Base-by-base conservation (phyloP, 345 rosid species). In the Citrus trifoliata region DNA sequence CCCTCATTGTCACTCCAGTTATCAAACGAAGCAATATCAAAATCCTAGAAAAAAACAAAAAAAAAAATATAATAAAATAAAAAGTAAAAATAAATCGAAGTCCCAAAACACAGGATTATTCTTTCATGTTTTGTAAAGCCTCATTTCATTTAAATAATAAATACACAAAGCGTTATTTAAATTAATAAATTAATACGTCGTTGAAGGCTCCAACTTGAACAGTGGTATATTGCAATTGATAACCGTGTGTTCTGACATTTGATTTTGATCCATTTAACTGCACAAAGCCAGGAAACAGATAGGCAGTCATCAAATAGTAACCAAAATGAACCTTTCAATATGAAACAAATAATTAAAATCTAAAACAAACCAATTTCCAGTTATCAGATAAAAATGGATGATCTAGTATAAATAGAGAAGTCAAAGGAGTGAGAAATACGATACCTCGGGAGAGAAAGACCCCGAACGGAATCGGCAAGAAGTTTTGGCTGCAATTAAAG, bases 1-100 rank as follows among this genome's bases (percentile, higher is more conserved):
- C 80, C 82, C 62, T 79, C 89, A 70, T 76, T 68, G 76, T 80
- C 90, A 53, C 79, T 86, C 90, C 91, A 87, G 35, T 85, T 82
- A 81, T 88, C 93, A 67, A 84, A 55, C 14, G 88, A 76, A 27
- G 86, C 73, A 32, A 76, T 25, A 70, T 77, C 88, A 77, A 76
- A 83, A 78, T 89, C 93, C 92, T 87, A 70, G 4, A n/a, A 37
- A 62, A 55, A 10, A 6, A 71, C 71, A 63, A 48, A 12, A 37
- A 35, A 63, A 48, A 12, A 37, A 35, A 1, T 0, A 35, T 5
- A 35, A 56, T 28, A 28, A 28, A 28, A 28, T 28, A 28, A 58
- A 42, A 6, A 22, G 16, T 37, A 24, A 0, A 27, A 7, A 42
- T 2, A 42, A 70, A 70, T 1, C 0, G 56, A 19, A 40, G 14